Evolutionary conservation across 2,329 filamentous ascomycete genomes (phyloP), one percentile per base, ranked within the genome.

Genomic region (Mariannaea elegans): DNA sequence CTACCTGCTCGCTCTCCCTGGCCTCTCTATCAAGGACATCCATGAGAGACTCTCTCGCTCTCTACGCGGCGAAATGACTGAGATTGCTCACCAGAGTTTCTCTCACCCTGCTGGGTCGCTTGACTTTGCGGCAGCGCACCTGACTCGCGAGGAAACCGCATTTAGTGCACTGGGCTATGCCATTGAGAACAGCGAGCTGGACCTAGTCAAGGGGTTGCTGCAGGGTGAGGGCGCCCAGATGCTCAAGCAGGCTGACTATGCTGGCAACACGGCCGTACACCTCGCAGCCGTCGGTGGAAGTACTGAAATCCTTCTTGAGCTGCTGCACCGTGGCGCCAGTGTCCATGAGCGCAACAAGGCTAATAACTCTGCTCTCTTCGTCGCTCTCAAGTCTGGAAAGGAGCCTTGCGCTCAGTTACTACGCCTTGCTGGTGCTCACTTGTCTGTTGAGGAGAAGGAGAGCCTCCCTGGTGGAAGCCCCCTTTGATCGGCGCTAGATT

Each of bases 31-130:
- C 7, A 80, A 84, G 52, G 88, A 92, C 19, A 87, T 97, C 24
- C 83, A 87, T 3, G 81, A 81, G 62, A 83, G 84, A 62, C 96
- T 97, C 87, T 88, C 90, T 7, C 78, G 84, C 21, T 92, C 90
- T 10, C 82, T 97, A 19, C 87, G 92, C 48, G 94, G 94, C 44
- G 94, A 97, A 78, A 86, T 97, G 77, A 97, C 92, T 10, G 91
- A 93, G 75, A 85, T 87, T 53, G 83, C 87, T 7, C 81, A 84
- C 42, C 90, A 91, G 12, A 87, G 89, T 62, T 96, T 96, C 77
- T 86, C 90, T 34, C 92, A 94, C 72, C 91, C 91, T 0, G 82
- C 86, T 23, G 85, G 82, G 41, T 82, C 76, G 32, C 71, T 82
- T 44, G 80, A 81, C 56, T 72, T 75, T 49, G 76, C 75, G 16